A percentile compares a stretch with the other conserved stretches of the same genome.
phyloP scores from a whole-genome alignment of 495 filamentous ascomycete genomes.

The Penicillium waksmanii region DNA sequence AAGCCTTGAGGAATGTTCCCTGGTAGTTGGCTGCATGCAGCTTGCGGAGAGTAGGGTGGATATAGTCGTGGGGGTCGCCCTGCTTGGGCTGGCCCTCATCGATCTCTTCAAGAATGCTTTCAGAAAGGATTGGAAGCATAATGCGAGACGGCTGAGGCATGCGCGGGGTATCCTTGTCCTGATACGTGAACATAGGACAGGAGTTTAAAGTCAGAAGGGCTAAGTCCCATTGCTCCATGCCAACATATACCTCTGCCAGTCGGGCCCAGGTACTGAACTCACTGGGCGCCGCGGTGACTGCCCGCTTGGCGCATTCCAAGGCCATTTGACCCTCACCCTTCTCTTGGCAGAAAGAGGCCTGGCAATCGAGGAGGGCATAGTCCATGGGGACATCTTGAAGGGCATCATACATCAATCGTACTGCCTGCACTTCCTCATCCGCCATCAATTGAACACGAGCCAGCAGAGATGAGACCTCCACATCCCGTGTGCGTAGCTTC shows the following conservation, averaged over 20 bases:
- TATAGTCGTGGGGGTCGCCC: slow-evolving; percentile 70
- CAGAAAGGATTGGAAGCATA: slow-evolving; percentile 80
- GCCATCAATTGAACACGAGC: slow-evolving; percentile 88
- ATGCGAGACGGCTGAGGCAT: slow-evolving; percentile 90
- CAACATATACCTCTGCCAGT: slow-evolving; percentile 88
- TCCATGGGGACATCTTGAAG: slow-evolving; percentile 94
- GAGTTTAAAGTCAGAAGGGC: slow-evolving; percentile 97
- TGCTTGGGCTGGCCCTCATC: slow-evolving; percentile 84
- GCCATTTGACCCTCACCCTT: slow-evolving; percentile 88
- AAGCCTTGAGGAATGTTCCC: slow-evolving; percentile 93
- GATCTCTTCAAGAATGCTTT: slow-evolving; percentile 94
- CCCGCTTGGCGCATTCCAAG: slow-evolving; percentile 88
- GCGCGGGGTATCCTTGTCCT: slow-evolving; percentile 92
- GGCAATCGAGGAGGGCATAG: slow-evolving; percentile 89
- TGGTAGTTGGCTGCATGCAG: slow-evolving; percentile 86
- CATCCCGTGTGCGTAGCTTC: slow-evolving; percentile 86
- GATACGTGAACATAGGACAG: slow-evolving; percentile 99
- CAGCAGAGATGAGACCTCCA: slow-evolving; percentile 91
- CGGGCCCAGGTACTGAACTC: slow-evolving; percentile 98
- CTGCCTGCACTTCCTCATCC: slow-evolving; percentile 94
- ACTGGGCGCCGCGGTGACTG: slow-evolving; percentile 90
- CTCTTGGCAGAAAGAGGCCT: slow-evolving; percentile 87
- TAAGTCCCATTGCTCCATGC: slow-evolving; percentile 89
- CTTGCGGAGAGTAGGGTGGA: slow-evolving; percentile 85
- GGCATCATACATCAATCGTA: slow-evolving; percentile 83